Evolutionary conservation across 768 basidiomycete genomes (phyloP).

Genomic region (Kwoniella mangroviensis): DNA sequence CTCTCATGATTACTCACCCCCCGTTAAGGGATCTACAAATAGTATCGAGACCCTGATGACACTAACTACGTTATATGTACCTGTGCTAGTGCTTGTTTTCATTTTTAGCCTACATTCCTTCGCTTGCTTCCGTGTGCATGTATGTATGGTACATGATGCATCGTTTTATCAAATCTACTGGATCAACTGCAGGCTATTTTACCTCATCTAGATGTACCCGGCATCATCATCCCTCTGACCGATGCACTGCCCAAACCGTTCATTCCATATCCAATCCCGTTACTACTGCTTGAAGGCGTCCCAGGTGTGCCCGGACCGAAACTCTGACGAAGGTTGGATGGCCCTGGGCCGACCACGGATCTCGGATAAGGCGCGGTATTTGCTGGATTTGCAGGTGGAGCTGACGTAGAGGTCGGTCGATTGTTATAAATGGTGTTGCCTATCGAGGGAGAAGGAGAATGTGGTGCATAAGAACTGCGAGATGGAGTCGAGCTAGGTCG

Average conservation of each 20-base stretch:
- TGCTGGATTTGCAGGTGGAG: constrained; percentile 4
- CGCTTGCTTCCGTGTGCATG: background rate
- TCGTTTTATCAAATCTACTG: background rate
- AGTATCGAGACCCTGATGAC: too few species aligned
- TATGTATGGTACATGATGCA: background rate
- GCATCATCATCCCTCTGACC: constrained; percentile 3
- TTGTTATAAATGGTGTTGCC: constrained; percentile 2
- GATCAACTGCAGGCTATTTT: background rate
- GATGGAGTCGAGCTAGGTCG: constrained; percentile 9
- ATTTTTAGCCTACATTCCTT: background rate
- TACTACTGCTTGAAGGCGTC: background rate
- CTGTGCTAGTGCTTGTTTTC: too few species aligned
- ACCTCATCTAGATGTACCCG: background rate
- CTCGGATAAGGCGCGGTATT: constrained; percentile 21
- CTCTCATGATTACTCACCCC: too few species aligned
- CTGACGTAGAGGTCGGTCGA: background rate
- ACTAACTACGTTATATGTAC: too few species aligned
- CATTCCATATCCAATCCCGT: background rate
- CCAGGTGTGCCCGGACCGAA: constrained; percentile 34
- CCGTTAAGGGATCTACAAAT: too few species aligned
- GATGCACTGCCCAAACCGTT: background rate
- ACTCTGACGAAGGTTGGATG: constrained; percentile 44
- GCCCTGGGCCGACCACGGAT: constrained; percentile 37
- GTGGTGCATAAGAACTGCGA: constrained; percentile 1
- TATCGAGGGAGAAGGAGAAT: background rate